Percentiles rank a stretch among this genome's conserved stretches.
Evolutionary conservation across 202 grass and related monocot genomes (phyloP).

Genomic region (Elaeis oleifera): DNA sequence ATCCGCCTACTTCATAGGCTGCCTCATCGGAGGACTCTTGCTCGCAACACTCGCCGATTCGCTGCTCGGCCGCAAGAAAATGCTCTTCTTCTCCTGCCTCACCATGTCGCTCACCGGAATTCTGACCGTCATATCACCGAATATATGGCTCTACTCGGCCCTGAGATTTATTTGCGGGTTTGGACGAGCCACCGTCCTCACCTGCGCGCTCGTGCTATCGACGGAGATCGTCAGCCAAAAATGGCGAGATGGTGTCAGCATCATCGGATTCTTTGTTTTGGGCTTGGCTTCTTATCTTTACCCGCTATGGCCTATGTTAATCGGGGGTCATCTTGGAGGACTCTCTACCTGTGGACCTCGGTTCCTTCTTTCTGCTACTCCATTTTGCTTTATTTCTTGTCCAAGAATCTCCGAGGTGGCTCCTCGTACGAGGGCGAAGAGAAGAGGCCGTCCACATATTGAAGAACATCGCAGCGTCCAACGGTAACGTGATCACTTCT

Average conservation of each 20-base stretch:
- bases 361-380: constrained; percentile 58
- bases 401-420: constrained; percentile 88
- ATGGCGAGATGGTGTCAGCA: constrained; percentile 69
- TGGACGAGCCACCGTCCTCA: constrained; percentile 54
- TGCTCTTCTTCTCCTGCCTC: constrained; percentile 48
- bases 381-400: constrained; percentile 42
- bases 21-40: too few relatives aligned
- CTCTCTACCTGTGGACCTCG: constrained; percentile 70
- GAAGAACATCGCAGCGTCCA: constrained; percentile 34
- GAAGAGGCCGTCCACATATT: constrained; percentile 65
- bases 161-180: constrained; percentile 65
- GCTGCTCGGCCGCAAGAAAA: constrained; percentile 61
- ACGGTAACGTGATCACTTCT: constrained; percentile 44
- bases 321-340: constrained; percentile 47
- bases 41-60: constrained; percentile 56
- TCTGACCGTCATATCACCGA: constrained; percentile 56
- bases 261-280: constrained; percentile 68
- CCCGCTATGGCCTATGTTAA: constrained; percentile 62
- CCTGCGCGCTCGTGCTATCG: constrained; percentile 57
- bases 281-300: constrained; percentile 69
- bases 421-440: constrained; percentile 69
- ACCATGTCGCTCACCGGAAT: constrained; percentile 59
- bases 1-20: too few relatives aligned
- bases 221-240: constrained; percentile 61
- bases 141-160: constrained; percentile 70